Conservation (phyloP, 2,329 filamentous ascomycete genomes). For the Pestalotiopsis sp. region DNA sequence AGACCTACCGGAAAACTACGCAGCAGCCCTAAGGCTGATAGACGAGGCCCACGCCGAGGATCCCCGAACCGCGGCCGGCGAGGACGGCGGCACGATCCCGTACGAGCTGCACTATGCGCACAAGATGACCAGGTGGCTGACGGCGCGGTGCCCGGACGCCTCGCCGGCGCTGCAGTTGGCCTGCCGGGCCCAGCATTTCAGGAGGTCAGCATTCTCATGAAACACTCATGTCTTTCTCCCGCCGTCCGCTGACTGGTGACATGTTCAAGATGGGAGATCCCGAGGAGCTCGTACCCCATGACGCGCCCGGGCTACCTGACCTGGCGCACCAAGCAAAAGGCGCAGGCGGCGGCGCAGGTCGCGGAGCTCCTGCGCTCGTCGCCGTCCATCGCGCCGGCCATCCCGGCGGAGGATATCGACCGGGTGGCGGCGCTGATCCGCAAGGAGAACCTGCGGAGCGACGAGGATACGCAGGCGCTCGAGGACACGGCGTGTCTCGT, state of each 20-base stretch:
- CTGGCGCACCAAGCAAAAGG: constrained; percentile 77
- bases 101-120: constrained; percentile 84
- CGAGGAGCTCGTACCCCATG: constrained; percentile 72
- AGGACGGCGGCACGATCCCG: constrained; percentile 21
- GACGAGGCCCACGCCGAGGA: constrained; percentile 74
- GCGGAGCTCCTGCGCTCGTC: constrained; percentile 55
- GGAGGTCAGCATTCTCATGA: constrained; percentile 47
- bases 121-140: constrained; percentile 78
- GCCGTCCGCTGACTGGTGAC: neutral
- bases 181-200: constrained; percentile 83
- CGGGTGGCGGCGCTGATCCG: constrained; percentile 73
- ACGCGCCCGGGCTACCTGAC: constrained; percentile 76
- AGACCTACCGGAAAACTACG: constrained; percentile 41
- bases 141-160: constrained; percentile 60
- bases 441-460: constrained; percentile 72
- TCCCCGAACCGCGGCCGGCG: constrained; percentile 56
- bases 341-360: constrained; percentile 59
- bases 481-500: constrained; percentile 88
- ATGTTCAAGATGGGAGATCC: constrained; percentile 71
- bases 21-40: constrained; percentile 65
- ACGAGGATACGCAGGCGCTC: constrained; percentile 72
- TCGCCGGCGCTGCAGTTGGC: constrained; percentile 73
- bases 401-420: constrained; percentile 54
- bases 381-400: constrained; percentile 36
- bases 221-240: neutral